Evolutionary conservation across 2,329 filamentous ascomycete species (phyloP).

Genomic region (Diaporthe ampelina): DNA sequence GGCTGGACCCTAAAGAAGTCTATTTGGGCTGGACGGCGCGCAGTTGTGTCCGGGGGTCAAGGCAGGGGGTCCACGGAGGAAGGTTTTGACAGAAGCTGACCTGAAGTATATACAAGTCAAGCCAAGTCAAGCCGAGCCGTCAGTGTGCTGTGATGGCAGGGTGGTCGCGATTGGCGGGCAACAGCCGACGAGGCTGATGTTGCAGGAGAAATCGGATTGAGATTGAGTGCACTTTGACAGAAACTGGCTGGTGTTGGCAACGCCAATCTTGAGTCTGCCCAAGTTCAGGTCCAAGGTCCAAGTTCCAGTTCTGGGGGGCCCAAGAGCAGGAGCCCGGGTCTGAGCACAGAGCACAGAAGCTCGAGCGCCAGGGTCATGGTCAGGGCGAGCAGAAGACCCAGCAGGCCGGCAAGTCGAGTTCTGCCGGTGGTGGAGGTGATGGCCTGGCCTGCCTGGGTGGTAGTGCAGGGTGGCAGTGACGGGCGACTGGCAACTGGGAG

Average conservation of each 20-base stretch:
- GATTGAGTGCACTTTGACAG: constrained; percentile 33
- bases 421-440: constrained; percentile 1
- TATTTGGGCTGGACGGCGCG: constrained; percentile 16
- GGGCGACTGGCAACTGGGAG: no score
- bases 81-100: constrained; percentile 8
- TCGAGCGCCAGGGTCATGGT: constrained; percentile 8
- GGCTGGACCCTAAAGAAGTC: constrained; percentile 24
- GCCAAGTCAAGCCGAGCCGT: constrained; percentile 28
- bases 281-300: constrained; percentile 4
- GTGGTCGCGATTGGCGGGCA: constrained; percentile 22
- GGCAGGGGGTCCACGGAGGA: neutral
- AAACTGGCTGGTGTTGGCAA: constrained; percentile 19
- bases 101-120: neutral
- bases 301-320: neutral
- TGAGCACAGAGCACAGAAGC: constrained; percentile 1
- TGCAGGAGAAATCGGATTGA: constrained; percentile 17
- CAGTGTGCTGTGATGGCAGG: constrained; percentile 3
- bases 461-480: neutral
- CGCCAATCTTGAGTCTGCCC: constrained; percentile 30
- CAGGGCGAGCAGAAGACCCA: neutral
- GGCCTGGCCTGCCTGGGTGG: no score
- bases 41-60: neutral
- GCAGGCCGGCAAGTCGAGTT: neutral
- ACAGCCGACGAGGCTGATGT: constrained; percentile 32
- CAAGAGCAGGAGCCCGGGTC: neutral